Conservation (phyloP, 352 stramenopile species). For the Globisporangium paddicum region DNA sequence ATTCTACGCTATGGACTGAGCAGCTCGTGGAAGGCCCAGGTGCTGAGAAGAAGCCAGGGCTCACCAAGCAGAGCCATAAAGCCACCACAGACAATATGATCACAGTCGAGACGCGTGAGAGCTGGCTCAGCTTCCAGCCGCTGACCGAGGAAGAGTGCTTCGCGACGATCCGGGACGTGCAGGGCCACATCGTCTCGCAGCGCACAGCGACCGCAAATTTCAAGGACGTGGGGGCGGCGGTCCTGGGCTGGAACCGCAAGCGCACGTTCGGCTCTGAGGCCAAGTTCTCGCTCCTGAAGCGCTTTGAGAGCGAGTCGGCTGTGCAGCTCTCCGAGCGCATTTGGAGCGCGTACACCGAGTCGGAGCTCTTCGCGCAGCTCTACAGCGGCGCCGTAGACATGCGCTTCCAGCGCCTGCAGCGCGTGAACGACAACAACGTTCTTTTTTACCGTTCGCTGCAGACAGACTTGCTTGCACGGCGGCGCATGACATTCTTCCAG, state of each 20-base stretch:
- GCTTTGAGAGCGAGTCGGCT: slow-evolving; percentile 16
- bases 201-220: slow-evolving; percentile 7
- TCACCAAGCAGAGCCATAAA: not conserved
- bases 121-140: slow-evolving; percentile 18
- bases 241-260: slow-evolving; percentile 36
- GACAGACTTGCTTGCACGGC: slow-evolving; percentile 20
- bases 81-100: not conserved
- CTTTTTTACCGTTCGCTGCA: slow-evolving; percentile 27
- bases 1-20: too few species aligned
- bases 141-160: slow-evolving; percentile 22
- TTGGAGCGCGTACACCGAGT: slow-evolving; percentile 28
- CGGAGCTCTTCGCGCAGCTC: slow-evolving; percentile 23
- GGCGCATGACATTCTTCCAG: slow-evolving; percentile 31
- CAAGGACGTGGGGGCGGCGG: slow-evolving; percentile 7
- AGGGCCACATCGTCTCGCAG: slow-evolving; percentile 19
- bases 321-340: slow-evolving; percentile 11
- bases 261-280: slow-evolving; percentile 18
- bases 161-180: slow-evolving; percentile 9
- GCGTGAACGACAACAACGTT: slow-evolving; percentile 26
- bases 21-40: not conserved
- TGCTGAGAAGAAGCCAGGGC: slow-evolving; percentile 3
- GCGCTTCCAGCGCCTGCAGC: slow-evolving; percentile 30
- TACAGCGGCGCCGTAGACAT: slow-evolving; percentile 29
- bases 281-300: slow-evolving; percentile 30
- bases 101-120: slow-evolving; percentile 13